These are phyloP conservation scores for Cladosporium sp. DNA, from an alignment of 2,329 filamentous ascomycete genomes.

Conservation along the genomic window DNA sequence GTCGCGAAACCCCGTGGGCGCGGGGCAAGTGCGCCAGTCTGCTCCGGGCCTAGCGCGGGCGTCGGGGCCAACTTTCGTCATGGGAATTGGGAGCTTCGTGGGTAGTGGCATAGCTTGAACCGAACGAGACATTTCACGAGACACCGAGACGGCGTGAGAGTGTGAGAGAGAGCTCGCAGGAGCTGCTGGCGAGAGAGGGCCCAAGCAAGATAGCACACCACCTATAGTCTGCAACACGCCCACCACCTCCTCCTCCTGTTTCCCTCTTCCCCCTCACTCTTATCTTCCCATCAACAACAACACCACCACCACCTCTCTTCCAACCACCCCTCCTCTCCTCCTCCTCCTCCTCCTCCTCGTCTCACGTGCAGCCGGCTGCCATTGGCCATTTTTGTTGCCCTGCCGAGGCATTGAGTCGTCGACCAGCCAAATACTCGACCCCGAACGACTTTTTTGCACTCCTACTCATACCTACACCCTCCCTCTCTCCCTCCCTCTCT, in stretches of 20 bases:
- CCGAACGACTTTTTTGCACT: not conserved
- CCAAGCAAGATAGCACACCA: not conserved
- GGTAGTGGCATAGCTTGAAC: slow-evolving; percentile 10
- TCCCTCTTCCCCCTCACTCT: not conserved
- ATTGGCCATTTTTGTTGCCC: slow-evolving; percentile 14
- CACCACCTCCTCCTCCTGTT: too few relatives aligned
- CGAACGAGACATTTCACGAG: slow-evolving; percentile 11
- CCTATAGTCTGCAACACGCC: not conserved
- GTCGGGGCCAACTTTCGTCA: slow-evolving; percentile 15
- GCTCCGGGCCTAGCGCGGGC: not conserved
- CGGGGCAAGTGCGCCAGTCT: not conserved
- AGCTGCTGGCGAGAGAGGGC: not conserved
- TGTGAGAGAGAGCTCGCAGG: not conserved
- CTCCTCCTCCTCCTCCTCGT: not conserved
- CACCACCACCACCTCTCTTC: not conserved
- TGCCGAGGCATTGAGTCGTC: slow-evolving; percentile 17
- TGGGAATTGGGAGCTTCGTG: slow-evolving; percentile 6
- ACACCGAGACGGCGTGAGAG: too few relatives aligned
- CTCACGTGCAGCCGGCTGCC: slow-evolving; percentile 15
- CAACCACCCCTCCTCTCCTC: not conserved
- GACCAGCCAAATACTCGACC: not conserved
- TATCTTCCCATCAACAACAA: not conserved
- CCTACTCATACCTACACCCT: not conserved
- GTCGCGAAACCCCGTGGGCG: slow-evolving; percentile 10
- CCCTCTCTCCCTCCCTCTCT: not conserved